Conservation (phyloP, 768 basidiomycete species). For the Clitopilus hobsonii region DNA sequence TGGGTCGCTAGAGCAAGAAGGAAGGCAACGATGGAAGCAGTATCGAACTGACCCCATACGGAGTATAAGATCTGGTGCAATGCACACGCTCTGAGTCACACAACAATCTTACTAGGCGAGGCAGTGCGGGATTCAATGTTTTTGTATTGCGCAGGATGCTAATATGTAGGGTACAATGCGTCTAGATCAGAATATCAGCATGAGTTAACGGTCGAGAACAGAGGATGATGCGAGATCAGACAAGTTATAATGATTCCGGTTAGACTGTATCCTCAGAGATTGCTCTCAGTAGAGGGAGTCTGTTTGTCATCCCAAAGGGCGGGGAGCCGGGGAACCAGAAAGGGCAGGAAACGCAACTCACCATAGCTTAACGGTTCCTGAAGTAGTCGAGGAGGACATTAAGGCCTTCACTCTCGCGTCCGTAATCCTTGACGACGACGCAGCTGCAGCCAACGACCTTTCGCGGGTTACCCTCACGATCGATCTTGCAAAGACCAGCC, state of each 20-base stretch:
- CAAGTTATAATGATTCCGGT: slow-evolving; percentile 83
- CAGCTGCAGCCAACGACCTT: slow-evolving; percentile 92
- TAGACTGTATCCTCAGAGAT: slow-evolving; percentile 75
- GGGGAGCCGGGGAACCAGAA: not conserved
- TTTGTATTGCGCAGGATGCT: not conserved
- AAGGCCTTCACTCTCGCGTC: slow-evolving; percentile 90
- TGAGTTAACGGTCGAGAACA: not conserved
- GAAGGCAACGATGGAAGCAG: too few relatives aligned
- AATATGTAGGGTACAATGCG: not conserved
- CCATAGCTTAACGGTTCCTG: slow-evolving; percentile 77
- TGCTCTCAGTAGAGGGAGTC: slow-evolving; percentile 90
- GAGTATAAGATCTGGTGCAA: not conserved
- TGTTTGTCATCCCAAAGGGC: slow-evolving; percentile 63
- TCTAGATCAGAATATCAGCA: not conserved
- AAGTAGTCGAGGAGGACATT: slow-evolving; percentile 95
- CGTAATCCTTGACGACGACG: slow-evolving; percentile 98
- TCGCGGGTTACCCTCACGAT: slow-evolving; percentile 96
- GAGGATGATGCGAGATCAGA: slow-evolving; percentile 46
- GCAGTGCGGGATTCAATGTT: not conserved
- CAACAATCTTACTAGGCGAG: too few relatives aligned
- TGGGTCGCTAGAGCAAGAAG: too few relatives aligned
- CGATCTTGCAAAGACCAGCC: slow-evolving; percentile 99
- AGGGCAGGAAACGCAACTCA: slow-evolving; percentile 15
- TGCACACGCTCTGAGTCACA: not conserved
- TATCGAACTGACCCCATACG: too few relatives aligned